Conservation (phyloP, 805 yeast genomes). For the Yamadazyma takamatsuzukensis region DNA sequence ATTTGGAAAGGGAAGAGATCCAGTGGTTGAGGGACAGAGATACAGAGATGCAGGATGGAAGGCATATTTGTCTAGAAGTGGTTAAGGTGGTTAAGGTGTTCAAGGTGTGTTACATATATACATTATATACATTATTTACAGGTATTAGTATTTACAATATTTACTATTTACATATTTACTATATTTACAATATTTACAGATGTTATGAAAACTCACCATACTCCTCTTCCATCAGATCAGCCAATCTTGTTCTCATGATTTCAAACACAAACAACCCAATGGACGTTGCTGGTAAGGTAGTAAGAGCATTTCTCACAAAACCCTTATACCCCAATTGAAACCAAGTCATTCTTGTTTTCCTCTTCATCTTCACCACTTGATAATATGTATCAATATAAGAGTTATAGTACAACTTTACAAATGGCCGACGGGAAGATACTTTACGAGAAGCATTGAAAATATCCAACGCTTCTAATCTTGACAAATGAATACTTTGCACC, state of each 20-base stretch:
- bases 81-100: too few relatives aligned
- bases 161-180: background rate
- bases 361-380: conserved; percentile 53
- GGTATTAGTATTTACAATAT: too few relatives aligned
- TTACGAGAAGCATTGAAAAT: conserved; percentile 41
- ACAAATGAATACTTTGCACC: conserved; percentile 73
- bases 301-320: conserved; percentile 63
- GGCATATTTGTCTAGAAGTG: conserved; percentile 55
- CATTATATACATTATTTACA: conserved; percentile 2
- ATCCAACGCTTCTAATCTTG: conserved; percentile 78
- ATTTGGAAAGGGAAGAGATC: conserved; percentile 92
- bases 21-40: conserved; percentile 79
- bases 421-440: conserved; percentile 24
- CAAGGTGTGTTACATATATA: too few relatives aligned
- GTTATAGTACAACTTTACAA: conserved; percentile 57
- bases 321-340: conserved; percentile 74
- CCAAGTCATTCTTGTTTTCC: conserved; percentile 55
- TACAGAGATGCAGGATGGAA: conserved; percentile 94
- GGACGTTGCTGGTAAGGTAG: conserved; percentile 85
- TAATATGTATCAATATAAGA: conserved; percentile 74
- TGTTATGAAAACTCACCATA: conserved; percentile 13
- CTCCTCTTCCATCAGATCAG: conserved; percentile 23
- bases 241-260: conserved; percentile 55
- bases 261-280: conserved; percentile 83
- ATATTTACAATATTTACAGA: background rate